Evolutionary conservation across 2,329 filamentous ascomycete genomes (phyloP).

Genomic region (Simplicillium aogashimaense): DNA sequence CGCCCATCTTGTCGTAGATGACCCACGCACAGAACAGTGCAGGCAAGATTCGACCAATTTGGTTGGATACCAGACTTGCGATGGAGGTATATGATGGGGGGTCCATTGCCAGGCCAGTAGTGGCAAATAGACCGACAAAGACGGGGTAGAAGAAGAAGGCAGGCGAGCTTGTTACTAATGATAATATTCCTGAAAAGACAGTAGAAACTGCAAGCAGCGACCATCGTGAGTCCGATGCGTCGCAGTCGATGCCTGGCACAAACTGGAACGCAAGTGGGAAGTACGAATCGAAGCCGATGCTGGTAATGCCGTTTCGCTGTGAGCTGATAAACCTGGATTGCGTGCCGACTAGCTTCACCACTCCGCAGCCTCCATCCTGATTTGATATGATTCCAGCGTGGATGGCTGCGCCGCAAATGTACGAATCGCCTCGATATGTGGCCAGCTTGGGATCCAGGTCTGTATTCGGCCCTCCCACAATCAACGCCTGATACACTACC

Average conservation of each 20-base stretch:
- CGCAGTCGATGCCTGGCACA: slow-evolving; percentile 51
- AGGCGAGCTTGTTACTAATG: slow-evolving; percentile 71
- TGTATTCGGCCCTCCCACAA: slow-evolving; percentile 54
- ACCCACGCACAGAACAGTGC: slow-evolving; percentile 82
- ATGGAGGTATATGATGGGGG: slow-evolving; percentile 62
- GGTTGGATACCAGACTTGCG: slow-evolving; percentile 62
- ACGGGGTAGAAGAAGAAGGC: slow-evolving; percentile 75
- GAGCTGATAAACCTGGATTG: slow-evolving; percentile 53
- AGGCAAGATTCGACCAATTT: slow-evolving; percentile 75
- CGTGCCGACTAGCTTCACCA: slow-evolving; percentile 63
- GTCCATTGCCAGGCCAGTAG: slow-evolving; percentile 83
- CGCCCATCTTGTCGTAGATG: slow-evolving; percentile 74
- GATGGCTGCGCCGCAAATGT: slow-evolving; percentile 75
- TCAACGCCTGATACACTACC: slow-evolving; percentile 52
- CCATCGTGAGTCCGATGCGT: slow-evolving; percentile 75
- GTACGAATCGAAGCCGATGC: slow-evolving; percentile 71
- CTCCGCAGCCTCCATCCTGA: slow-evolving; percentile 68
- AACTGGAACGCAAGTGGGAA: slow-evolving; percentile 87
- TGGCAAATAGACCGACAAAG: slow-evolving; percentile 78
- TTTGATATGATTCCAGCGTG: slow-evolving; percentile 72
- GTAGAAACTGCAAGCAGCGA: slow-evolving; percentile 71
- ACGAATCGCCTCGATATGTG: slow-evolving; percentile 81
- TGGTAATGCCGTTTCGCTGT: slow-evolving; percentile 63
- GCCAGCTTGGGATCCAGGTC: slow-evolving; percentile 30
- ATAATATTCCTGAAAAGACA: slow-evolving; percentile 66